These are phyloP conservation scores for Penicillium tannophilum DNA, from an alignment of 495 filamentous ascomycete species.

Conservation along the genomic window DNA sequence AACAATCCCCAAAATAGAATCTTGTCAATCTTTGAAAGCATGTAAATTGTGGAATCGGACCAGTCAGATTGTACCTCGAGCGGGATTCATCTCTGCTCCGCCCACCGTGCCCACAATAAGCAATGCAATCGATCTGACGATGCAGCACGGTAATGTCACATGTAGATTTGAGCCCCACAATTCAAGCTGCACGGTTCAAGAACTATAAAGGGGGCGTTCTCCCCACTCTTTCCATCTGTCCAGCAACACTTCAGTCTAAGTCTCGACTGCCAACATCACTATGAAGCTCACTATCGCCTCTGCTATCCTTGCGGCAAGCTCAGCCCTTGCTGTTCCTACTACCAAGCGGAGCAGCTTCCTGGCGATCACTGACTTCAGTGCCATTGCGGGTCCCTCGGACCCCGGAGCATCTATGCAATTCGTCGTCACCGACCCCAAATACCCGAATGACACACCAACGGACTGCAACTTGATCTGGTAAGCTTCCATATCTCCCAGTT, in stretches of 20 bases:
- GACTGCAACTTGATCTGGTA: constrained; percentile 35
- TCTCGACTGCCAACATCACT: constrained; percentile 5
- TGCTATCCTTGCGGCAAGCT: constrained; percentile 22
- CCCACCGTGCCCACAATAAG: not conserved
- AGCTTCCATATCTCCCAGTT: not conserved
- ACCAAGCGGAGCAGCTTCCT: constrained; percentile 13
- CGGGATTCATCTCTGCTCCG: not conserved
- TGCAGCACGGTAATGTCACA: not conserved
- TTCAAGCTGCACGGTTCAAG: not conserved
- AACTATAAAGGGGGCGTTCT: not conserved
- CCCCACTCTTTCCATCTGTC: not conserved
- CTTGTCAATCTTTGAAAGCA: not conserved
- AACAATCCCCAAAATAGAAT: not conserved
- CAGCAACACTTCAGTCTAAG: not conserved
- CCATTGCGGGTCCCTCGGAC: constrained; percentile 7
- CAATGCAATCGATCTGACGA: not conserved
- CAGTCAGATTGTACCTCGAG: not conserved
- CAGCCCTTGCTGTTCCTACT: constrained; percentile 23
- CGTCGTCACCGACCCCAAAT: constrained; percentile 25
- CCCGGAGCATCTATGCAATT: constrained; percentile 25
- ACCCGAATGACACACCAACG: constrained; percentile 30
- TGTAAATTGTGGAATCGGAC: not conserved
- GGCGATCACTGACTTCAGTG: constrained; percentile 24
- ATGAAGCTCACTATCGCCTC: constrained; percentile 26
- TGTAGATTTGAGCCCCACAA: not conserved